Base-by-base conservation (phyloP, 768 basidiomycete genomes). In the Peribolospora kevripleyi region DNA sequence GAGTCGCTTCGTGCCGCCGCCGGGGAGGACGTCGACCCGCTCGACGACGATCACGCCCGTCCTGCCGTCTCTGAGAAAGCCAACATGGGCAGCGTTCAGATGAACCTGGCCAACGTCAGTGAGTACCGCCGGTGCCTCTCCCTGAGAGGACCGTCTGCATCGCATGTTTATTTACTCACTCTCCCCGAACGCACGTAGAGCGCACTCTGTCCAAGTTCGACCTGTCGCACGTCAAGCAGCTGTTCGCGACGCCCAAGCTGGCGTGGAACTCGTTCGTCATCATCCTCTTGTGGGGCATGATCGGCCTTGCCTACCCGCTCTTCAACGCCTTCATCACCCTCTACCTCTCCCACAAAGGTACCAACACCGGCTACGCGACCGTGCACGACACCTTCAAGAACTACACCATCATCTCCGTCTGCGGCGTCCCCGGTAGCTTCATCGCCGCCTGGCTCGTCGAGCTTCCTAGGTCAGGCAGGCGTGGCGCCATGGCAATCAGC, bases 231-330 rank as follows among this genome's bases (percentile, higher is more conserved):
- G 61, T 77, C 54, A 68, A 62, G 48, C 74, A 74, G 9, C 66
- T 77, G 6, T 76, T 77, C 57, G 67, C 71, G 3, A 71, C 69
- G 4, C 66, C 62, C 52, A 70, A 68, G 43, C 63, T 76, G 49
- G 69, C 70, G 3, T 58, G 70, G 51, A 75, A 74, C 59, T 75
- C 73, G 11, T 62, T 68, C 0, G 61, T 76, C 40, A 74, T 70
- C 51, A 74, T 76, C 54, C 51, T 72, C 7, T 66, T 74, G n/a
- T 76, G 76, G 74, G 72, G 74, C 68, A 74, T 61, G 25, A 69
- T 75, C 51, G 76, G 75, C 6, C 69, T 76, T 1, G 75, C 73
- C 6, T 76, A 73, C 59, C 76, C 76, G 5, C 66, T 77, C 3
- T 75, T 72, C 66, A 75, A 69, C 54, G 63, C 68, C 3, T 77